Conservation (phyloP, 1,139 yeast species). For the Suhomyces panamericanus region DNA sequence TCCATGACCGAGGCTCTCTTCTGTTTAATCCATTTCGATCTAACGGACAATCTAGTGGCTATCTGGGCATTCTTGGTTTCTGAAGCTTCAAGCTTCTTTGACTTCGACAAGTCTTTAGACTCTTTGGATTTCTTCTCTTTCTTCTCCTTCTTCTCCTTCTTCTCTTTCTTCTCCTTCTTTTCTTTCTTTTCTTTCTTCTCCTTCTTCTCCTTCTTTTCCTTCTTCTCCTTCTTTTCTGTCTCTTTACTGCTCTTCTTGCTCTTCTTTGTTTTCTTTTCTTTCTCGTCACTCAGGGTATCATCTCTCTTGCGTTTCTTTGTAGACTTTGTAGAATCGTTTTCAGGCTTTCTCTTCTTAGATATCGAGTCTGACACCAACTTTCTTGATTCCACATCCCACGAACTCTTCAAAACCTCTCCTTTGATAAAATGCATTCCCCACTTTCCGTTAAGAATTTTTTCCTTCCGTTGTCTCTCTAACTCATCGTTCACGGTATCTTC, state of each 20-base stretch:
- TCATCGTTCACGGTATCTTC: conserved; percentile 60
- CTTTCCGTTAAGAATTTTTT: conserved; percentile 69
- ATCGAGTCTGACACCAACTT: conserved; percentile 10
- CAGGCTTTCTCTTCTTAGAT: no score
- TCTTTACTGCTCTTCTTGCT: background rate
- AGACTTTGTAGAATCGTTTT: no score
- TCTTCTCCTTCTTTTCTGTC: background rate
- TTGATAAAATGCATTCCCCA: conserved; percentile 86
- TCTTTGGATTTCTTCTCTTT: conserved; percentile 23
- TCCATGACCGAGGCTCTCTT: conserved; percentile 92
- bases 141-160: conserved; percentile 20
- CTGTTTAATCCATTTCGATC: conserved; percentile 85
- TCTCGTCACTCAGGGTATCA: background rate
- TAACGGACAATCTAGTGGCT: conserved; percentile 68
- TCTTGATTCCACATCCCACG: conserved; percentile 73
- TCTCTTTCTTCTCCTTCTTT: conserved; percentile 29
- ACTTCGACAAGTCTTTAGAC: conserved; percentile 21
- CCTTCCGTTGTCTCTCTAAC: conserved; percentile 64
- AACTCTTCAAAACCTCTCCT: conserved; percentile 80
- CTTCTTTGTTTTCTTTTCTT: background rate
- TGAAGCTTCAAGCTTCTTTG: conserved; percentile 8
- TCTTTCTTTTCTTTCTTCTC: conserved; percentile 29
- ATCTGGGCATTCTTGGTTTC: conserved; percentile 26
- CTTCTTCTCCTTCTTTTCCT: conserved; percentile 12
- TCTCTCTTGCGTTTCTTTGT: background rate